Percentiles rank a stretch among this genome's conserved stretches.
Conservation (phyloP, 2,329 filamentous ascomycete genomes). For the Alternaria triticina region DNA sequence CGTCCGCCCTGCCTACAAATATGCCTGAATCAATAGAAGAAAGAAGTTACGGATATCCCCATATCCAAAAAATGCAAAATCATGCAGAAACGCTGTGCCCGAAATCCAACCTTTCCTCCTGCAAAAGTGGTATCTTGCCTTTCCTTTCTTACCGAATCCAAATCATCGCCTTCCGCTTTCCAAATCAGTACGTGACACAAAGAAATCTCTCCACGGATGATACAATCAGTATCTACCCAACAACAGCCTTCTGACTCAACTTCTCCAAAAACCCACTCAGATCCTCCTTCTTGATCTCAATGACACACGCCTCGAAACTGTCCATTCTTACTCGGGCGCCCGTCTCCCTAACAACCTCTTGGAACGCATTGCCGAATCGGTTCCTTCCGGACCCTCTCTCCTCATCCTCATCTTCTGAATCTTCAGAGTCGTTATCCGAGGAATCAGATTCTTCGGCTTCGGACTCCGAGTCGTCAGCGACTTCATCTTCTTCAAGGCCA, state of each 20-base stretch:
- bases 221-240: slow-evolving; percentile 49
- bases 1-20: slow-evolving; percentile 8
- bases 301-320: slow-evolving; percentile 95
- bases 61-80: background rate
- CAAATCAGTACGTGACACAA: background rate
- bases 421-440: slow-evolving; percentile 42
- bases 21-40: background rate
- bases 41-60: background rate
- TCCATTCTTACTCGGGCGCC: slow-evolving; percentile 89
- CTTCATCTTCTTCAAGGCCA: slow-evolving; percentile 67
- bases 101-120: background rate
- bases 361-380: slow-evolving; percentile 92
- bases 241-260: slow-evolving; percentile 88
- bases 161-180: background rate
- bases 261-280: slow-evolving; percentile 88
- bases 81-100: slow-evolving; percentile 4
- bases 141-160: background rate
- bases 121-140: background rate
- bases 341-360: slow-evolving; percentile 91
- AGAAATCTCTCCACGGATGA: background rate
- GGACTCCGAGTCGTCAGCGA: slow-evolving; percentile 56
- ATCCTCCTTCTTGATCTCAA: slow-evolving; percentile 97
- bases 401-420: slow-evolving; percentile 60
- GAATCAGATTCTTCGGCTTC: slow-evolving; percentile 69
- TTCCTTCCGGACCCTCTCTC: slow-evolving; percentile 78